Base-by-base conservation (phyloP, 2,329 filamentous ascomycete genomes). In the Fulvia fulva region DNA sequence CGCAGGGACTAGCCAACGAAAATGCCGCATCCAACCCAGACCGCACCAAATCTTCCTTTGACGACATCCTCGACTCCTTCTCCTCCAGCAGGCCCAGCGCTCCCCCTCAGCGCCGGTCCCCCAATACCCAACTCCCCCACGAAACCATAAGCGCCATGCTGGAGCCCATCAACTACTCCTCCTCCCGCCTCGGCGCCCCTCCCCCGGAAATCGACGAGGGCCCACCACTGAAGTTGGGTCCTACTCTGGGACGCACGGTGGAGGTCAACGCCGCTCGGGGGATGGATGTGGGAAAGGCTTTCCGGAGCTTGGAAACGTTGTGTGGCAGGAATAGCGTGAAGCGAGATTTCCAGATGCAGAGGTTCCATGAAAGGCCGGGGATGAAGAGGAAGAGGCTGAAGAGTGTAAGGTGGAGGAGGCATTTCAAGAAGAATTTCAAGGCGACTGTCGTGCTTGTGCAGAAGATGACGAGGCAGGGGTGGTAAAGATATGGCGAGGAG, bases 351-450 rank as follows among this genome's bases (percentile, higher is more conserved):
- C 71, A 74, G 21, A 72, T 67, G 62, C 90, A 94, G 75, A 78
- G 80, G 63, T 90, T 85, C 68, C 87, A 95, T 73, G 90, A 94
- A 79, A 78, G 90, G 49, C 81, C 82, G 0, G 90, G 90, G 1
- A 68, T 90, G 68, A 91, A 89, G 82, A 81, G 87, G 74, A 95
- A 94, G 84, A 82, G 90, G 68, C 74, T 91, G 65, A 79, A 77
- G 72, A 86, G 83, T 59, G 79, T 87, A 78, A 80, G 89, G 61
- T 91, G 88, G 87, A 81, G 83, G 71, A 76, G 65, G 63, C 82
- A 84, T 59, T 94, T 93, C 75, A 86, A 83, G 78, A 72, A 73
- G 30, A 87, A 86, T 3, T 92, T 94, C 75, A 80, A 78, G 72
- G 81, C 81, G 5, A 83, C 85, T 11, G 82, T 90, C 7, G 71